Conservation (phyloP, 2,329 filamentous ascomycete species). For the Rosellinia necatrix region DNA sequence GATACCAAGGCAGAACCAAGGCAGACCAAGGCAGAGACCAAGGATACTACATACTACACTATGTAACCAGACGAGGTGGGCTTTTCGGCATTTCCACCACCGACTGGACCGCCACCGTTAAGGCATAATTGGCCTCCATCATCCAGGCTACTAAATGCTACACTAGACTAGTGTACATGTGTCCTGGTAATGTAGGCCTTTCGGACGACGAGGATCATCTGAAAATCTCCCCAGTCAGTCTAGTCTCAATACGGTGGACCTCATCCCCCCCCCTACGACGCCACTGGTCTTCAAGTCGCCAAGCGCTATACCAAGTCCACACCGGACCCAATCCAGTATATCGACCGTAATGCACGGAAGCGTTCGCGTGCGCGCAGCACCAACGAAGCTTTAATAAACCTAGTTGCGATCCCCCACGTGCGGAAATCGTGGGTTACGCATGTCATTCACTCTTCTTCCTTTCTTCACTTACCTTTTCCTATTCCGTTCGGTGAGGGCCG, state of each 20-base stretch:
- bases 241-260: slow-evolving; percentile 9
- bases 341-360: slow-evolving; percentile 16
- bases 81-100: slow-evolving; percentile 6
- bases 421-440: slow-evolving; percentile 1
- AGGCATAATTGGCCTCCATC: too few species aligned
- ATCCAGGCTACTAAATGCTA: too few species aligned
- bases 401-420: slow-evolving; percentile 5
- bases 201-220: slow-evolving; percentile 19
- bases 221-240: slow-evolving; percentile 6
- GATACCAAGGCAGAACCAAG: too few species aligned
- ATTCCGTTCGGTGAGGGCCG: slow-evolving; percentile 1
- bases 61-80: too few species aligned
- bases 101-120: too few species aligned
- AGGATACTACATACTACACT: too few species aligned
- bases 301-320: slow-evolving; percentile 1
- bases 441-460: background rate
- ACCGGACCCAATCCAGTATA: slow-evolving; percentile 2
- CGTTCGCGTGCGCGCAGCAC: slow-evolving; percentile 12
- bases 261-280: slow-evolving; percentile 14
- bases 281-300: slow-evolving; percentile 3
- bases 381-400: slow-evolving; percentile 13
- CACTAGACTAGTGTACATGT: too few species aligned
- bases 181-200: background rate
- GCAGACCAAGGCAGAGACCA: too few species aligned
- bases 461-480: background rate